Conservation (phyloP, 345 rosid genomes). For the Acer negundo region DNA sequence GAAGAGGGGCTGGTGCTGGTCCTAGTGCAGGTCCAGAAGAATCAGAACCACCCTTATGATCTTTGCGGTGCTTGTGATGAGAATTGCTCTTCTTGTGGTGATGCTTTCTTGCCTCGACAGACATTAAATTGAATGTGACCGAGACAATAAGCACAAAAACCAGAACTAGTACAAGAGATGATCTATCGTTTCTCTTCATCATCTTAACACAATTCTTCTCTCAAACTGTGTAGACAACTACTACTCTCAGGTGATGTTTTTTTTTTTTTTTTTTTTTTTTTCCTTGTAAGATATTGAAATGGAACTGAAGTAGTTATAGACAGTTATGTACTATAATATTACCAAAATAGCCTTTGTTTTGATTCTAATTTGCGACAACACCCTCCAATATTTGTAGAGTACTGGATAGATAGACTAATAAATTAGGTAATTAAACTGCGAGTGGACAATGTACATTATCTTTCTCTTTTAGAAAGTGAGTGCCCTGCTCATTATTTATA, state of each 20-base stretch:
- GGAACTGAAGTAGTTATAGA: constrained; percentile 31
- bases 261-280: constrained; percentile 3
- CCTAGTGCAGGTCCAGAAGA: constrained; percentile 8
- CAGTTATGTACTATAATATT: constrained; percentile 29
- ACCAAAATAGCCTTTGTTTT: constrained; percentile 14
- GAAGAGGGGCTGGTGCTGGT: constrained; percentile 41
- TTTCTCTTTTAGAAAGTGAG: constrained; percentile 5
- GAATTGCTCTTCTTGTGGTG: constrained; percentile 32
- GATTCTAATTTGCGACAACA: constrained; percentile 11
- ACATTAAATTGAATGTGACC: constrained; percentile 24
- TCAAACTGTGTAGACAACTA: not conserved
- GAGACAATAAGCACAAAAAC: constrained; percentile 20
- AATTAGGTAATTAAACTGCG: constrained; percentile 1
- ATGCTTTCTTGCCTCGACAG: constrained; percentile 52
- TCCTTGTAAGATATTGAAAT: not conserved
- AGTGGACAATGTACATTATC: constrained; percentile 5
- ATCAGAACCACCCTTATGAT: constrained; percentile 19
- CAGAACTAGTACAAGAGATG: constrained; percentile 23
- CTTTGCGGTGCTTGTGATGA: constrained; percentile 37
- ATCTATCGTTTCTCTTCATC: constrained; percentile 35
- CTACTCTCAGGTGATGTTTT: not conserved
- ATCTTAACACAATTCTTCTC: constrained; percentile 12
- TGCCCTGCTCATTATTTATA: not conserved
- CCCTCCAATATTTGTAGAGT: not conserved
- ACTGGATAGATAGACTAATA: not conserved